These are phyloP conservation scores for Fusarium transvaalense DNA, from an alignment of 2,329 filamentous ascomycete species.

Conservation along the genomic window DNA sequence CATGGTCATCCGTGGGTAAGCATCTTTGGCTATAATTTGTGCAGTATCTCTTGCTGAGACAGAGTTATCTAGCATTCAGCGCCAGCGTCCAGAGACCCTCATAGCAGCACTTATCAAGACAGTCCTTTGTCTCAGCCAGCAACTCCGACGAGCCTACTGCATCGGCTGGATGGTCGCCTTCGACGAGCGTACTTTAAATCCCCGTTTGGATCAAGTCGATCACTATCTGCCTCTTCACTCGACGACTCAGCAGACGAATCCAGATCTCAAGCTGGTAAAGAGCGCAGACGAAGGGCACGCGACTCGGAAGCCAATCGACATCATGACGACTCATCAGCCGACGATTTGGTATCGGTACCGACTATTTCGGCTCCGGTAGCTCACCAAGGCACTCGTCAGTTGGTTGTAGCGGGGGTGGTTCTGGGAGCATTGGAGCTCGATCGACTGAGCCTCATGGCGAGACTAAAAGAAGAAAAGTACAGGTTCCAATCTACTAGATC, in stretches of 20 bases:
- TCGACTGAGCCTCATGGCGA: slow-evolving; percentile 49
- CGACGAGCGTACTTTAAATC: slow-evolving; percentile 46
- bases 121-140: slow-evolving; percentile 45
- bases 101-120: slow-evolving; percentile 28
- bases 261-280: slow-evolving; percentile 44
- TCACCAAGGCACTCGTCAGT: slow-evolving; percentile 41
- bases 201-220: slow-evolving; percentile 33
- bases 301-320: slow-evolving; percentile 46
- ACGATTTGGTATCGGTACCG: slow-evolving; percentile 31
- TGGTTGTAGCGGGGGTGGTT: slow-evolving; percentile 47
- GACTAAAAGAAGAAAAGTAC: slow-evolving; percentile 20
- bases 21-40: neutral
- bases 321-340: slow-evolving; percentile 44
- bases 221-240: slow-evolving; percentile 32
- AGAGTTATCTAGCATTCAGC: slow-evolving; percentile 22
- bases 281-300: slow-evolving; percentile 50
- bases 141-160: slow-evolving; percentile 44
- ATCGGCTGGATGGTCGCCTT: slow-evolving; percentile 43
- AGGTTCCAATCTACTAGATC: neutral
- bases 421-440: slow-evolving; percentile 52
- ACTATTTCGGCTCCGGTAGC: slow-evolving; percentile 36
- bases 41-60: slow-evolving; percentile 1
- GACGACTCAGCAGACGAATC: slow-evolving; percentile 14
- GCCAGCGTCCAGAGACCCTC: slow-evolving; percentile 23
- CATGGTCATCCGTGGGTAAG: slow-evolving; percentile 8